Conservation (phyloP, 2,329 filamentous ascomycete genomes). For the Aspergillus versicolor region DNA sequence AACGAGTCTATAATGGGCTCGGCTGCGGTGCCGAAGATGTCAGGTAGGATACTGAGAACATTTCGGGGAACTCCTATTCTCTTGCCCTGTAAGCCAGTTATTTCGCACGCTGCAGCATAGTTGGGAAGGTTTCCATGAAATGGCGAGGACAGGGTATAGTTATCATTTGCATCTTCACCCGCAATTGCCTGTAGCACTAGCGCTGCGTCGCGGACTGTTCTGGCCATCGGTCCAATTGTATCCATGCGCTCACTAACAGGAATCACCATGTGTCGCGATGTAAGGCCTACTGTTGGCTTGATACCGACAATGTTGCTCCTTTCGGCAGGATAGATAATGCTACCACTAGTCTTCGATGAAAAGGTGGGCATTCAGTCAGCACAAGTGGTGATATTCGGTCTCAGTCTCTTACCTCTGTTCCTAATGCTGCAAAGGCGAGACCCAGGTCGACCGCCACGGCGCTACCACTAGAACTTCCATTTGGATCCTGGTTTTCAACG, state of each 20-base stretch:
- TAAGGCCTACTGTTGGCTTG: constrained; percentile 66
- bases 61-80: constrained; percentile 66
- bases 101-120: constrained; percentile 60
- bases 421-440: constrained; percentile 58
- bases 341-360: constrained; percentile 56
- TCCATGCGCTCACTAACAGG: constrained; percentile 62
- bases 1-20: constrained; percentile 55
- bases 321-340: constrained; percentile 57
- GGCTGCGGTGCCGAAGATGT: constrained; percentile 31
- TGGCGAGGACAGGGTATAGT: constrained; percentile 61
- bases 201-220: constrained; percentile 60
- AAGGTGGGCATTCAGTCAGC: neutral
- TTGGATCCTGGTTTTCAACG: constrained; percentile 60
- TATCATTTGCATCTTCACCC: constrained; percentile 53
- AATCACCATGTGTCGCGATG: constrained; percentile 59
- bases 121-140: constrained; percentile 52
- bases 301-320: constrained; percentile 66
- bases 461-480: constrained; percentile 62
- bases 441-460: constrained; percentile 61
- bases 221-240: constrained; percentile 58
- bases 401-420: constrained; percentile 51
- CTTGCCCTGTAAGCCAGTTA: constrained; percentile 54
- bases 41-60: constrained; percentile 45
- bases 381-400: neutral
- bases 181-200: constrained; percentile 60